Evolutionary conservation across 805 yeast genomes (phyloP).

Genomic region (Cephaloascus fragrans): DNA sequence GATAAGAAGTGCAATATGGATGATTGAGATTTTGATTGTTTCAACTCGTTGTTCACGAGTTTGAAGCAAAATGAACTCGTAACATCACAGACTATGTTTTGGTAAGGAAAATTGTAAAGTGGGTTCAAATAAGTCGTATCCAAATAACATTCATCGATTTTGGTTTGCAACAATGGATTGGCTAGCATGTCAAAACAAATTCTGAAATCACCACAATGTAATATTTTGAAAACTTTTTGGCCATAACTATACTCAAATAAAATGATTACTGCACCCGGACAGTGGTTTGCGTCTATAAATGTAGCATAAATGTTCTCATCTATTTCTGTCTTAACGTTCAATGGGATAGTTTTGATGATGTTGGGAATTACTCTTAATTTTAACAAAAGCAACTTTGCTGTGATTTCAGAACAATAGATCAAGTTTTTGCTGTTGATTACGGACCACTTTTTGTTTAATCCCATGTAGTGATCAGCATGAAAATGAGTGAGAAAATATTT

Average conservation of each 20-base stretch:
- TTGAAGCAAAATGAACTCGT: slow-evolving; percentile 44
- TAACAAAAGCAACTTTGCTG: slow-evolving; percentile 45
- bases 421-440: slow-evolving; percentile 37
- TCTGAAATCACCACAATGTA: slow-evolving; percentile 94
- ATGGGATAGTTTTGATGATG: not conserved
- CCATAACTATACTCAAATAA: slow-evolving; percentile 43
- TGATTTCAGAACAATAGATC: slow-evolving; percentile 65
- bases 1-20: slow-evolving; percentile 19
- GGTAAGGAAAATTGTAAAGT: slow-evolving; percentile 67
- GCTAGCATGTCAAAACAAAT: slow-evolving; percentile 45
- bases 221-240: slow-evolving; percentile 18
- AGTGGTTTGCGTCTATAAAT: slow-evolving; percentile 82
- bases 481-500: slow-evolving; percentile 70
- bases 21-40: slow-evolving; percentile 18
- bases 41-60: slow-evolving; percentile 20
- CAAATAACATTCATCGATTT: slow-evolving; percentile 57
- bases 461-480: slow-evolving; percentile 93
- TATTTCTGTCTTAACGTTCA: not conserved
- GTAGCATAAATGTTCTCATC: slow-evolving; percentile 39
- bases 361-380: slow-evolving; percentile 44
- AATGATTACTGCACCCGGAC: slow-evolving; percentile 90
- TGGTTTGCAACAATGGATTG: slow-evolving; percentile 17
- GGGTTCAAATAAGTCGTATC: slow-evolving; percentile 90
- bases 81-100: slow-evolving; percentile 51
- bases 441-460: slow-evolving; percentile 69